These are phyloP conservation scores for Cryoendolithus antarcticus DNA, from an alignment of 2,329 filamentous ascomycete species.

Conservation along the genomic window DNA sequence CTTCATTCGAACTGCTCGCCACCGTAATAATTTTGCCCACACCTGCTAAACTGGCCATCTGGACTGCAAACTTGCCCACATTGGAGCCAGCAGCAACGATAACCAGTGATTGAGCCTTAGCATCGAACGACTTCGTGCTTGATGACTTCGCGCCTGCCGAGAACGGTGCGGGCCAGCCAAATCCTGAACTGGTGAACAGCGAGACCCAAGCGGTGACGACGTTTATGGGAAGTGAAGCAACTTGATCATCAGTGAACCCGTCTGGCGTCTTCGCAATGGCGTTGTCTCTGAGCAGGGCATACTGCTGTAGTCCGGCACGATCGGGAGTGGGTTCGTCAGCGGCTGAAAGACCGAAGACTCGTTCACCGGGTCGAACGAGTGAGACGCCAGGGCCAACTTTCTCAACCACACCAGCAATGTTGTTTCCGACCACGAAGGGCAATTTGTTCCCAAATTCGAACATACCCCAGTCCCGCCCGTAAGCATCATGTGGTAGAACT, in stretches of 20 bases:
- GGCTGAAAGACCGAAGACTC: not conserved
- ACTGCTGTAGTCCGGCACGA: not conserved
- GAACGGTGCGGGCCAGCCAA: no score
- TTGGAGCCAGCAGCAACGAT: constrained; percentile 5
- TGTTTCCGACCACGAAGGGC: constrained; percentile 4
- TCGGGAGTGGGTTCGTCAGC: not conserved
- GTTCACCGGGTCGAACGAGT: not conserved
- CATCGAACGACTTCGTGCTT: no score
- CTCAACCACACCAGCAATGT: constrained; percentile 3
- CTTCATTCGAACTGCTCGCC: constrained; percentile 2
- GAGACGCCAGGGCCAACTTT: not conserved
- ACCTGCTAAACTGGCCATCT: constrained; percentile 5
- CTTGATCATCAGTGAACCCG: constrained; percentile 2
- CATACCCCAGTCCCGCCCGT: constrained; percentile 7
- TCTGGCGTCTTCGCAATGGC: not conserved
- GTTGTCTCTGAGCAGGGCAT: not conserved
- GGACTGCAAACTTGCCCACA: constrained; percentile 4
- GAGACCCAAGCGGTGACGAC: not conserved
- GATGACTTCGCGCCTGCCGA: no score
- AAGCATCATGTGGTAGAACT: constrained; percentile 7
- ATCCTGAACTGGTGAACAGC: not conserved
- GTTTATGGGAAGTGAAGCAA: not conserved
- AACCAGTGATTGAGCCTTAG: constrained; percentile 1
- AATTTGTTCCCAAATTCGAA: constrained; percentile 5
- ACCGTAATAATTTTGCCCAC: constrained; percentile 4